Evolutionary conservation across 1,284 basidiomycete genomes (phyloP).

Genomic region (Stygiomarasmius scandens): DNA sequence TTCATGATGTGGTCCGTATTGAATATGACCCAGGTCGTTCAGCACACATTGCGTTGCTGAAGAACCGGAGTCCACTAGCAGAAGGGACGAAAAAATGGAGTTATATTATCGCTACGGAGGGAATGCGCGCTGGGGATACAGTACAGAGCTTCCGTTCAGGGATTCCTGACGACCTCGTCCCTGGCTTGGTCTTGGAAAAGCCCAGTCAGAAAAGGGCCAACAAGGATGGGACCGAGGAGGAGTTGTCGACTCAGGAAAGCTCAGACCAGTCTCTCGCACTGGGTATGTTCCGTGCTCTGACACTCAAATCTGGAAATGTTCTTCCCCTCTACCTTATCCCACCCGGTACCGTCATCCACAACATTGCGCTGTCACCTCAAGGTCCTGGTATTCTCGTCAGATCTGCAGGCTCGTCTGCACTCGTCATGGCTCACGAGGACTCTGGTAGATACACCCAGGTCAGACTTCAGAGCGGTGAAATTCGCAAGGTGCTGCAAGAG

Average conservation of each 20-base stretch:
- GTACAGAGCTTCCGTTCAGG: slow-evolving; percentile 89
- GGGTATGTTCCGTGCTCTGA: slow-evolving; percentile 84
- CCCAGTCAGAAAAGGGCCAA: slow-evolving; percentile 11
- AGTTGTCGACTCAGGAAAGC: slow-evolving; percentile 12
- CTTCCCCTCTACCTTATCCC: slow-evolving; percentile 92
- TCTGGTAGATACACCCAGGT: slow-evolving; percentile 79
- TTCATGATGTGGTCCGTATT: slow-evolving; percentile 89
- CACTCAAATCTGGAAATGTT: slow-evolving; percentile 92
- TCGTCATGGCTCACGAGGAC: slow-evolving; percentile 78
- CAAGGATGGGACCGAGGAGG: slow-evolving; percentile 19
- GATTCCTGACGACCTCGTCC: slow-evolving; percentile 76
- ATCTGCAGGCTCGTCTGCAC: slow-evolving; percentile 86
- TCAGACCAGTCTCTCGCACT: slow-evolving; percentile 68
- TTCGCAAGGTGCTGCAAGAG: slow-evolving; percentile 81
- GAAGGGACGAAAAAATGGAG: slow-evolving; percentile 62
- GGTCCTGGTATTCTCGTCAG: slow-evolving; percentile 87
- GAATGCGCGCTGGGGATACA: slow-evolving; percentile 84
- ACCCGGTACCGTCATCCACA: slow-evolving; percentile 90
- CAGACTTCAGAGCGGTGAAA: slow-evolving; percentile 90
- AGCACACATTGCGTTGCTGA: slow-evolving; percentile 91
- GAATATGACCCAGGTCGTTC: slow-evolving; percentile 96
- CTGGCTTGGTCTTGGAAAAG: slow-evolving; percentile 53
- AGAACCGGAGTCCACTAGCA: slow-evolving; percentile 54
- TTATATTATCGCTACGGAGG: slow-evolving; percentile 93
- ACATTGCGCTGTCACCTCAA: slow-evolving; percentile 75